A percentile compares a stretch with the other conserved stretches of the same genome.
These are phyloP conservation scores for Solanum arcanum DNA, from an alignment of 257 asterid genomes.

Conservation along the genomic window DNA sequence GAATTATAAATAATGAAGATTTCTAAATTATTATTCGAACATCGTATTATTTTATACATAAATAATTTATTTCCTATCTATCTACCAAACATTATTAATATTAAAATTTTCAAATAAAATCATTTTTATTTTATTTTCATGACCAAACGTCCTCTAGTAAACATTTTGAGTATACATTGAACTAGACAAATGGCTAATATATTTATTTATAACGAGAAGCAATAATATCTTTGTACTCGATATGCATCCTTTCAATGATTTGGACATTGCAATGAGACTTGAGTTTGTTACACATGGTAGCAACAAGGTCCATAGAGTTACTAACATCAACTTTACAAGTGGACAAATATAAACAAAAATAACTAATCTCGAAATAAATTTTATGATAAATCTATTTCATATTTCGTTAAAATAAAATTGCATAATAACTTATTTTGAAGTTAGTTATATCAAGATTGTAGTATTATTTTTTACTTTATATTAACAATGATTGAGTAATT, in stretches of 20 bases:
- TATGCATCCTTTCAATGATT: not conserved
- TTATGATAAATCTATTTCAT: rapidly evolving
- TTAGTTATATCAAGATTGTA: no score
- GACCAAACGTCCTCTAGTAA: not conserved
- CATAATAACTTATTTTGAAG: no score
- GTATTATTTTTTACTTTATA: no score
- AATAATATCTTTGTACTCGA: not conserved
- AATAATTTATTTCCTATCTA: no score
- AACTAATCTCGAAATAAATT: no score
- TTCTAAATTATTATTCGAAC: no score
- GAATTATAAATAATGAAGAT: no score
- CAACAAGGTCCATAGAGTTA: not conserved
- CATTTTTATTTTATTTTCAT: not conserved
- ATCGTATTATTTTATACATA: no score
- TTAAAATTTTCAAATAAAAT: not conserved
- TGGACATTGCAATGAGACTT: not conserved
- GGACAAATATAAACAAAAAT: not conserved
- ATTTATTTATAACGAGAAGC: not conserved
- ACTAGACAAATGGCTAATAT: not conserved
- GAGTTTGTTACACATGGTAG: not conserved
- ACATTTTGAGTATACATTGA: not conserved
- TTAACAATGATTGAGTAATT: no score
- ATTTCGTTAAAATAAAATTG: no score
- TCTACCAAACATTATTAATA: no score
- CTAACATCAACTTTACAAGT: not conserved